phyloP scores from a whole-genome alignment of 306 rosid genomes.

The Vigna trinervia region DNA sequence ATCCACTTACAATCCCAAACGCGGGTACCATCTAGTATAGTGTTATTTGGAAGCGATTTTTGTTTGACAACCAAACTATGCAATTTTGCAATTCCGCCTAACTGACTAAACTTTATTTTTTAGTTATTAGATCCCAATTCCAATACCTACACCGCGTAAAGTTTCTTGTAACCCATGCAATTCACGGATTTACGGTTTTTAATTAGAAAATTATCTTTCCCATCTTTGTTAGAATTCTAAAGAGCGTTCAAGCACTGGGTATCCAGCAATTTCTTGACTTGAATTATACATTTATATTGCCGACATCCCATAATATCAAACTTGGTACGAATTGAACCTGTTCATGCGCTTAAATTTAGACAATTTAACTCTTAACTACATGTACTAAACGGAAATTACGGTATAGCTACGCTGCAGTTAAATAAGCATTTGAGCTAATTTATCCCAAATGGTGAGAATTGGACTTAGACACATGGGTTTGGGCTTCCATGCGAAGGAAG shows the following conservation, averaged over 20 bases:
- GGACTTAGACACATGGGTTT: neutral
- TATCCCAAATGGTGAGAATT: neutral
- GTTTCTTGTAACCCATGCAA: neutral
- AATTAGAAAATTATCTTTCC: neutral
- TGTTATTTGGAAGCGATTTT: slow-evolving; percentile 11
- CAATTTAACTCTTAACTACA: neutral
- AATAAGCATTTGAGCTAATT: neutral
- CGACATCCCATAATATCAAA: neutral
- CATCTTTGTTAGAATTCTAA: neutral
- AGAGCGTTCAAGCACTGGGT: neutral
- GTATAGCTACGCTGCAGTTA: neutral
- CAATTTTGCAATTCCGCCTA: neutral
- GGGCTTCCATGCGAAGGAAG: neutral
- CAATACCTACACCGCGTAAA: neutral
- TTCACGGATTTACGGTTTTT: neutral
- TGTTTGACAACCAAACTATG: slow-evolving; percentile 14
- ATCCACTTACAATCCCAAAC: neutral
- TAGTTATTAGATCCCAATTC: slow-evolving; percentile 2
- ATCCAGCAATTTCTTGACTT: neutral
- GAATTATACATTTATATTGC: neutral
- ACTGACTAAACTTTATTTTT: neutral
- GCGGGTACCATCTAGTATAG: neutral
- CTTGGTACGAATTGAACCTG: neutral
- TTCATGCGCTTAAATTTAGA: neutral
- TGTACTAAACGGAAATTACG: neutral